These are phyloP conservation scores for Xylariales sp. DNA, from an alignment of 2,329 filamentous ascomycete species.

Conservation along the genomic window DNA sequence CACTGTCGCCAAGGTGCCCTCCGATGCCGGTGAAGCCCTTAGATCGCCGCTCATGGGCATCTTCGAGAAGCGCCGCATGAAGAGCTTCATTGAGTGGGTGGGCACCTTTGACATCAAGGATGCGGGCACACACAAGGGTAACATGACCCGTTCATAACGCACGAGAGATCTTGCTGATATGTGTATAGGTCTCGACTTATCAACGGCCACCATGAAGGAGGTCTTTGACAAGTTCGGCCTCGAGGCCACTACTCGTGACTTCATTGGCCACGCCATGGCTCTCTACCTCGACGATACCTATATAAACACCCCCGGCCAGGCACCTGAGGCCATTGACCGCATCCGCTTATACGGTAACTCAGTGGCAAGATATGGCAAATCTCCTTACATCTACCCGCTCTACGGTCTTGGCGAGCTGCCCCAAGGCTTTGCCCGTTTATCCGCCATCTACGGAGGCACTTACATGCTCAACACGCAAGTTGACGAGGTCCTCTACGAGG, in stretches of 20 bases:
- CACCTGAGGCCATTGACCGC: constrained; percentile 81
- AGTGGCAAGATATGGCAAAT: constrained; percentile 95
- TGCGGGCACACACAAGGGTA: constrained; percentile 84
- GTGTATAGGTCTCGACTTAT: constrained; percentile 68
- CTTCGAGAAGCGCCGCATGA: constrained; percentile 95
- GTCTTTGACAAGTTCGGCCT: constrained; percentile 97
- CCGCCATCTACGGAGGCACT: constrained; percentile 96
- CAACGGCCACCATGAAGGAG: constrained; percentile 86
- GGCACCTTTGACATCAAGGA: constrained; percentile 80
- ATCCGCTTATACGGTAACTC: constrained; percentile 97
- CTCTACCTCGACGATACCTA: constrained; percentile 90
- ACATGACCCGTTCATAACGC: no score
- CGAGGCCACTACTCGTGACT: constrained; percentile 84
- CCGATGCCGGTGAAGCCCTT: constrained; percentile 84
- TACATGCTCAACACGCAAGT: constrained; percentile 98
- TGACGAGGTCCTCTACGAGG: constrained; percentile 83
- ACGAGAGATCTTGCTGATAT: no score
- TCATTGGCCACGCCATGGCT: constrained; percentile 97
- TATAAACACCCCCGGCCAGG: constrained; percentile 65
- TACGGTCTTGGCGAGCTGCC: constrained; percentile 97
- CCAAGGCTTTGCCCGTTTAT: constrained; percentile 94
- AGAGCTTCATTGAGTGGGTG: constrained; percentile 95
- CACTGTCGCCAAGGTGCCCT: constrained; percentile 94
- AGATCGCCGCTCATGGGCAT: constrained; percentile 93
- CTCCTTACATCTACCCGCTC: constrained; percentile 97